Evolutionary conservation across 495 filamentous ascomycete species (phyloP), one percentile per base, ranked within the genome.

Genomic region (Podospora pseudocomata): DNA sequence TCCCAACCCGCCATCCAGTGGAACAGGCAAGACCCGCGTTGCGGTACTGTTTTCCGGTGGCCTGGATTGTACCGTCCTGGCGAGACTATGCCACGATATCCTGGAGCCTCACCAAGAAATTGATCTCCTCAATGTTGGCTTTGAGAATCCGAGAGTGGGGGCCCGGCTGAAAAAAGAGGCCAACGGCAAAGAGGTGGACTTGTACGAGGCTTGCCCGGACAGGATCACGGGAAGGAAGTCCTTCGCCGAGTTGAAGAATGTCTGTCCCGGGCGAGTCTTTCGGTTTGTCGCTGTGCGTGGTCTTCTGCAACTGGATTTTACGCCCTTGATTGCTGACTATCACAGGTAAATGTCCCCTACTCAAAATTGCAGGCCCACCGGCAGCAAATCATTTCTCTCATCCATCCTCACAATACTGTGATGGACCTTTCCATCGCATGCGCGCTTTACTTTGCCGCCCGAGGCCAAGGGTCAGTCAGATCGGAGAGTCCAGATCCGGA

Each of bases 381-480:
- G 60, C 72, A 84, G 6, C 82, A 80, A 5, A 84, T 98, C 3
- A 85, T 92, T 53, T 84, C 86, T 2, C 84, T 99, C 16, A 95
- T 98, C 72, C 85, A 90, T 72, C 95, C 95, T 0, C 95, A 98
- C 77, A 93, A 96, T 72, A 98, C 95, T 0, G 96, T 97, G 77
- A 99, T 99, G 95, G 95, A 99, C 73, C 84, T 97, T 3, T 98
- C 96, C n/a, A 98, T 99, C 71, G 91, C 90, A 2, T 88, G 86
- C 64, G 95, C 95, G 0, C 84, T 98, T 59, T 98, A 97, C 80
- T 99, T 99, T 76, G 92, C 95, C 4, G 88, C 94, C 6, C 87
- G 94, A 15, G 94, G 93, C 7, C 81, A 80, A 65, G 95, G 94
- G 0, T 57, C 76, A 5, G 34, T 39, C 1, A 39, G 6, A 5